Evolutionary conservation across 306 rosid species (phyloP), one percentile per base, ranked within the genome.

Genomic region (Cucurbita pepo): DNA sequence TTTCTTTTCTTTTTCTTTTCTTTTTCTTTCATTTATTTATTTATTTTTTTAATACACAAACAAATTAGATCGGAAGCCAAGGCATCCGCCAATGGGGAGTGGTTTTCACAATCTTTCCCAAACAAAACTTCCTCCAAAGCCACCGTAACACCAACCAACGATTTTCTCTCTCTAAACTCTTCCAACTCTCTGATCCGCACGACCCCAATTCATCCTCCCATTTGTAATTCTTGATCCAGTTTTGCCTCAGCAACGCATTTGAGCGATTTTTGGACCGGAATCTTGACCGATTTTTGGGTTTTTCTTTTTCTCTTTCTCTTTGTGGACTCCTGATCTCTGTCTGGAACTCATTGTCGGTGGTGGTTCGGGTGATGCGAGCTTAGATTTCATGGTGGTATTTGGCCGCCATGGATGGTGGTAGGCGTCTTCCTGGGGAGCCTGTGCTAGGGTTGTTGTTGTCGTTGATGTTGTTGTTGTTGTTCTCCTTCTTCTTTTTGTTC

Each of bases 311-410:
- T 64, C 9, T 8, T 18, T 10, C 13, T 64, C 9, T 63, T 8
- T 8, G 48, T 40, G 37, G 47, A 55, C 62, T 78, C 75, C 57
- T 22, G 61, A 67, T 71, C 54, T 34, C 72, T 48, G 34, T 74
- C 78, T 41, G 36, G 30, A 78, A 60, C 82, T 74, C 76, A 79
- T 69, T 76, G 83, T 77, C 77, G 77, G 82, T 79, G 78, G 80
- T 77, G 62, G 34, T 30, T 30, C 70, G 38, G 78, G 73, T 80
- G 79, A 57, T 43, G 87, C 56, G 78, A 77, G 81, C 38, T 79
- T 69, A 86, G 90, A 86, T 89, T 89, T 86, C 84, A 89, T 89
- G 96, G 77, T 86, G 88, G 79, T 78, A 79, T 75, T 81, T 72
- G 75, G 80, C 73, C 75, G 82, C 78, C 83, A 85, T 84, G 88